These are phyloP conservation scores for Wallemia ichthyophaga DNA, from an alignment of 1,284 basidiomycete genomes.

Conservation along the genomic window DNA sequence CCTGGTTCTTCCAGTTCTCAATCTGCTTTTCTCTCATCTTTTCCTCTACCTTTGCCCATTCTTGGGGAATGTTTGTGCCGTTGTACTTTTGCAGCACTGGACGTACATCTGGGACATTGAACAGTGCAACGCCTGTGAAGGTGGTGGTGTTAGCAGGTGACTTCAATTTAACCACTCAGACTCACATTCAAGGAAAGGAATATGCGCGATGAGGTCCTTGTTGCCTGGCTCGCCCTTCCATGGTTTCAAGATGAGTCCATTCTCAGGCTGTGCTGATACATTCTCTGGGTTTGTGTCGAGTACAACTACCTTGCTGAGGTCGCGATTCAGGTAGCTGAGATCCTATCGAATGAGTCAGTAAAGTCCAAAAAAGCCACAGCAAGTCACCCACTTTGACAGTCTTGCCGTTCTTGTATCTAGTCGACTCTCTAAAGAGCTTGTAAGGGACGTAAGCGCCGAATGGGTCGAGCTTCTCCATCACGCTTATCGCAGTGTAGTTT, in stretches of 20 bases:
- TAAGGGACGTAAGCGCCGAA: conserved; percentile 70
- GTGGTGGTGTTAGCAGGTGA: background rate
- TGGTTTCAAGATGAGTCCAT: conserved; percentile 50
- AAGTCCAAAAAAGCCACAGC: conserved; percentile 3
- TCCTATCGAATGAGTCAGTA: conserved; percentile 26
- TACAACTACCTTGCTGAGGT: conserved; percentile 62
- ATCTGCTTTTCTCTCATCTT: conserved; percentile 43
- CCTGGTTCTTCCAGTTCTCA: conserved; percentile 35
- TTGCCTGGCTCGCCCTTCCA: conserved; percentile 63
- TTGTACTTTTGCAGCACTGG: conserved; percentile 56
- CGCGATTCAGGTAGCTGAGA: conserved; percentile 69
- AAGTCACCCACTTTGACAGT: conserved; percentile 35
- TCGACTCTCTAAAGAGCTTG: conserved; percentile 68
- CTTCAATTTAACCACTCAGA: background rate
- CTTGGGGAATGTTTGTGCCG: conserved; percentile 59
- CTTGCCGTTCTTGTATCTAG: conserved; percentile 42
- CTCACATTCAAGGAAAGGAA: conserved; percentile 63
- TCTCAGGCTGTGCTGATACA: conserved; percentile 53
- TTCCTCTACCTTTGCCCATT: conserved; percentile 63
- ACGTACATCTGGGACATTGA: conserved; percentile 53
- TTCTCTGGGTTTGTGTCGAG: conserved; percentile 63
- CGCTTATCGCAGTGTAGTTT: conserved; percentile 58
- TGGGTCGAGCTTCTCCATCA: conserved; percentile 80
- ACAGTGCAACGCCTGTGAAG: conserved; percentile 50
- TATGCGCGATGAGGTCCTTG: conserved; percentile 54